Evolutionary conservation across 176 grass and related monocot species (phyloP), one percentile per base, ranked within the genome.

Genomic region (Bolboschoenus planiculmis): DNA sequence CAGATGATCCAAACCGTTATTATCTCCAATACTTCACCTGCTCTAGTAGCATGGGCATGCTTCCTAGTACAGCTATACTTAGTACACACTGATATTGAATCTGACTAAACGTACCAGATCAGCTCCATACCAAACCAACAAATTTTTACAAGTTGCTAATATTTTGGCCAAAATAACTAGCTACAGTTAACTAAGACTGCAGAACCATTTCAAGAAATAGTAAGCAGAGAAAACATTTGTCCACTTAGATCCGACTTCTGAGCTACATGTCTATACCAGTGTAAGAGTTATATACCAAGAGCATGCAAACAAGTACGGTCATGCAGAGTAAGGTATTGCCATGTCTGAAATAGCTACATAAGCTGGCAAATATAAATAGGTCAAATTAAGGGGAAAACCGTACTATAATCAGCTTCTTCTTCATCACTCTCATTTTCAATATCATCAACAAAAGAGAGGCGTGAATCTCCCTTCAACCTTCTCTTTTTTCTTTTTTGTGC

Each of bases 401-500:
- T 87, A 99, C 93, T 71, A 23, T 88, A 90, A 68, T 95, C 91
- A 83, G 84, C 82, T 56, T 95, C 93, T 84, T 99, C 96, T 26
- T 95, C 96, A 23, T 99, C 91, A 78, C 92, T 95, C 85, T 77
- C 93, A 1, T 95, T 95, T 81, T 95, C 91, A 54, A 95, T 87
- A 39, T 99, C 92, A 4, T 95, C 96, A 62, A 0, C 87, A 80
- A 98, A 98, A 54, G 96, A 98, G 77, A 98, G 83, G 0, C 96
- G 88, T 67, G 90, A 80, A 87, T 98, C 95, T 84, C 90, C 90
- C 85, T 86, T 95, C 48, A 99, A 83, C 84, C 91, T 95, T 79
- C 92, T 95, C 79, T 86, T 99, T 89, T 95, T 99, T 81, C 96
- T 88, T 90, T 99, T 99, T 79, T 95, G 96, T 83, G 88, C 88